Evolutionary conservation across 495 filamentous ascomycete genomes (phyloP), one percentile per base, ranked within the genome.

Genomic region (Xylaria grammica): DNA sequence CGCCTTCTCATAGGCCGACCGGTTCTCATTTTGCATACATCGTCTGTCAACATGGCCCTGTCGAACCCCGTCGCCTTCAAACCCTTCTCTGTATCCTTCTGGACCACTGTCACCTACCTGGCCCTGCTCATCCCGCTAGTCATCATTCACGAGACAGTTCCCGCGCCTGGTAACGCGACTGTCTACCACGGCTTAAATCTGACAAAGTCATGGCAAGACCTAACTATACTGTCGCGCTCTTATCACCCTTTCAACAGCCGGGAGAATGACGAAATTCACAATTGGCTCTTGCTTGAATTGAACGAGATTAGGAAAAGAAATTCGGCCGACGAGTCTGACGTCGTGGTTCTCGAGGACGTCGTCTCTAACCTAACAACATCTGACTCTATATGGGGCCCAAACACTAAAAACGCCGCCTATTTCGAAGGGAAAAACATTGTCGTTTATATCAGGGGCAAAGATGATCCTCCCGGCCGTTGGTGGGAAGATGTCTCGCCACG

Each of bases 351-450:
- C 71, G 86, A 92, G 66, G 93, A 98, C 72, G 77, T 87, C 46
- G 78, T 78, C 10, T 91, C 91, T n/a, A 98, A 99, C 76, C 82
- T 90, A 56, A 93, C 93, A 1, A 68, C 71, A 26, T 67, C 63
- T 36, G 66, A 68, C 49, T 64, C 64, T 34, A 46, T 74, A 53
- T 72, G 69, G 48, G 55, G 54, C 44, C 13, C 67, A 1, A 36
- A 62, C 3, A 63, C 38, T 40, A 49, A 64, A 10, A 58, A 49
- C 32, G 90, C 81, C 45, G 85, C 87, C 10, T 97, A 97, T 69
- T 96, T 94, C 67, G 94, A 97, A 77, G 92, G 92, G 20, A 95
- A 87, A 38, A 99, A 99, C 70, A 90, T 97, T 68, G 86, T 97
- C 55, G 89, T 97, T 15, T 96, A 97, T 70, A 89, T 99, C 65